phyloP scores from a whole-genome alignment of 164 flowering plant species.

The Magnolia kwangsiensis region DNA sequence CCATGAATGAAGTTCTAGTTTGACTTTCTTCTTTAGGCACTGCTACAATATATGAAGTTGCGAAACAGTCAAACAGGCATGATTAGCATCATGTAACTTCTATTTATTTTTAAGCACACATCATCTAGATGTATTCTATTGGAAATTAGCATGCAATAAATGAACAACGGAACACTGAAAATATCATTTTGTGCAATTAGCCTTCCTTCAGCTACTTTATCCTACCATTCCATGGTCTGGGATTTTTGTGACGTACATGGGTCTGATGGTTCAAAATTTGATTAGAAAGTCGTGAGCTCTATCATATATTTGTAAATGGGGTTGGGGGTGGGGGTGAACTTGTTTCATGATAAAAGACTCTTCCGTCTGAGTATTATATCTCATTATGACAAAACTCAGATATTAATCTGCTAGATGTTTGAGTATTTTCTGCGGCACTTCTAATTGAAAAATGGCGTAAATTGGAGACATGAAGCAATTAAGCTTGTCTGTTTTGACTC shows the following conservation, averaged over 20 bases:
- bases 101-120: no score
- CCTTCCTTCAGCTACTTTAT: neutral
- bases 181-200: neutral
- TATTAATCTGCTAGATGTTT: no score
- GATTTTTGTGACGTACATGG: neutral
- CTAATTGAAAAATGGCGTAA: no score
- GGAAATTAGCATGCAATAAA: neutral
- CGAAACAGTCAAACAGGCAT: no score
- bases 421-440: no score
- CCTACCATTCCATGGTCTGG: neutral
- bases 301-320: no score
- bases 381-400: no score
- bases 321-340: no score
- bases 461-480: neutral
- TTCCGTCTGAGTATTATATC: no score
- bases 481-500: neutral
- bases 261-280: neutral
- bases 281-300: neutral
- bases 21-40: neutral
- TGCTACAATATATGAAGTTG: neutral
- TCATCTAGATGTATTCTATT: no score
- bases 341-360: no score
- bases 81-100: no score
- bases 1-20: neutral
- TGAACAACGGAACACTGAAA: neutral